Evolutionary conservation across 2,329 filamentous ascomycete genomes (phyloP).

Genomic region (Colletotrichum zoysiae): DNA sequence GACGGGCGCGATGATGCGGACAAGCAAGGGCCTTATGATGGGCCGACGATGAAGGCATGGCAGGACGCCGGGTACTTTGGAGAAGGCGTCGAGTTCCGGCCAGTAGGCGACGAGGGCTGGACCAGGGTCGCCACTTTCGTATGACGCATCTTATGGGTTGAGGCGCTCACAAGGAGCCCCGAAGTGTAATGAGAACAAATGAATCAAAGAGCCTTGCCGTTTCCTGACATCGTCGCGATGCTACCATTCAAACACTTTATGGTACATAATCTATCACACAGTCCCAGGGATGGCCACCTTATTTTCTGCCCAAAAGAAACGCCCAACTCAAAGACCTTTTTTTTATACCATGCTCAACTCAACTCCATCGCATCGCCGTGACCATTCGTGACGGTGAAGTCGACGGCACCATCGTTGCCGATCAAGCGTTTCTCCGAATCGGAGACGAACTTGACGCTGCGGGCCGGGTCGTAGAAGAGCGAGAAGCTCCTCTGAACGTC

Average conservation of each 20-base stretch:
- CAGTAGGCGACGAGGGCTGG: slow-evolving; percentile 70
- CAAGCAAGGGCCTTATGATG: slow-evolving; percentile 89
- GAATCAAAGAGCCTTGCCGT: slow-evolving; percentile 34
- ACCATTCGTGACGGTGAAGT: slow-evolving; percentile 69
- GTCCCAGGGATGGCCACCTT: slow-evolving; percentile 33
- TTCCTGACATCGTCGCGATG: slow-evolving; percentile 36
- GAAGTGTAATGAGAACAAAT: slow-evolving; percentile 4
- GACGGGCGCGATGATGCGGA: slow-evolving; percentile 85
- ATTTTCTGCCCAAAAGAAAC: slow-evolving; percentile 40
- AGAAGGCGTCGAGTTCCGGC: slow-evolving; percentile 85
- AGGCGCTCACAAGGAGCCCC: neutral
- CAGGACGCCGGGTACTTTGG: slow-evolving; percentile 92
- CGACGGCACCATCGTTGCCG: slow-evolving; percentile 85
- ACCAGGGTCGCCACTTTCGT: slow-evolving; percentile 63
- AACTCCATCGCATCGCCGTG: slow-evolving; percentile 66
- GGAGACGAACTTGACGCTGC: slow-evolving; percentile 90
- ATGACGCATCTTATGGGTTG: neutral
- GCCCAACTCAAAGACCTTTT: slow-evolving; percentile 34
- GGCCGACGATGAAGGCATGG: slow-evolving; percentile 89
- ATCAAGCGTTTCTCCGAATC: slow-evolving; percentile 95
- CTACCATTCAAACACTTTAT: slow-evolving; percentile 38
- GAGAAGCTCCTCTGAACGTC: slow-evolving; percentile 95
- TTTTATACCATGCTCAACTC: slow-evolving; percentile 49
- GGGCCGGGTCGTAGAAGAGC: slow-evolving; percentile 89
- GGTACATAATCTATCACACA: slow-evolving; percentile 43